Evolutionary conservation across 768 basidiomycete species (phyloP).

Genomic region (Sutorius australiensis): DNA sequence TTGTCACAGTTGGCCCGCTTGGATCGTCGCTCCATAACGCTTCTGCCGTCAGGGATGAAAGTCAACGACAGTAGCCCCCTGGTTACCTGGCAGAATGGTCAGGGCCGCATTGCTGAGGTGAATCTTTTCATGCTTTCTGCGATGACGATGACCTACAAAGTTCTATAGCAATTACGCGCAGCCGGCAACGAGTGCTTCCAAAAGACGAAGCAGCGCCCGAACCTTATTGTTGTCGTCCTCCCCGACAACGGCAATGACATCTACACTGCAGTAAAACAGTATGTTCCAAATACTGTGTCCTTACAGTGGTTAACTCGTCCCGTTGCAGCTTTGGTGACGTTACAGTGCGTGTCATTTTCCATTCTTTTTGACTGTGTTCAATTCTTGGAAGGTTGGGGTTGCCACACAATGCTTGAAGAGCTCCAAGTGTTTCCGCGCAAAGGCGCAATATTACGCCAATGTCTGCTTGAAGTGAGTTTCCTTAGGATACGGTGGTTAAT

Average conservation of each 20-base stretch:
- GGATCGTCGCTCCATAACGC: not conserved
- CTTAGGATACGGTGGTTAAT: not conserved
- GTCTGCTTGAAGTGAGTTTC: slow-evolving; percentile 67
- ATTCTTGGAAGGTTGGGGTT: slow-evolving; percentile 52
- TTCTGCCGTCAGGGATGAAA: slow-evolving; percentile 47
- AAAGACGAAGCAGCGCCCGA: slow-evolving; percentile 43
- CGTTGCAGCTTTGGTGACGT: slow-evolving; percentile 67
- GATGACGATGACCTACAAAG: not conserved
- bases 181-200: slow-evolving; percentile 46
- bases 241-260: slow-evolving; percentile 75
- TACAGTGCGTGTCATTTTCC: slow-evolving; percentile 33
- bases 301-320: slow-evolving; percentile 1
- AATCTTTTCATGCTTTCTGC: slow-evolving; percentile 3
- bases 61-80: slow-evolving; percentile 45
- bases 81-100: slow-evolving; percentile 54
- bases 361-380: not conserved
- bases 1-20: slow-evolving; percentile 3
- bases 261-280: slow-evolving; percentile 79
- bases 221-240: slow-evolving; percentile 62
- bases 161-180: slow-evolving; percentile 43
- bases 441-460: slow-evolving; percentile 77
- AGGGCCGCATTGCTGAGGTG: slow-evolving; percentile 49
- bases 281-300: slow-evolving; percentile 24
- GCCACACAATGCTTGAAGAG: slow-evolving; percentile 77
- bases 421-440: slow-evolving; percentile 61